A percentile compares a stretch with the other conserved stretches of the same genome.
Conservation (phyloP, 257 asterid genomes). For the Solanum tarapatanum region DNA sequence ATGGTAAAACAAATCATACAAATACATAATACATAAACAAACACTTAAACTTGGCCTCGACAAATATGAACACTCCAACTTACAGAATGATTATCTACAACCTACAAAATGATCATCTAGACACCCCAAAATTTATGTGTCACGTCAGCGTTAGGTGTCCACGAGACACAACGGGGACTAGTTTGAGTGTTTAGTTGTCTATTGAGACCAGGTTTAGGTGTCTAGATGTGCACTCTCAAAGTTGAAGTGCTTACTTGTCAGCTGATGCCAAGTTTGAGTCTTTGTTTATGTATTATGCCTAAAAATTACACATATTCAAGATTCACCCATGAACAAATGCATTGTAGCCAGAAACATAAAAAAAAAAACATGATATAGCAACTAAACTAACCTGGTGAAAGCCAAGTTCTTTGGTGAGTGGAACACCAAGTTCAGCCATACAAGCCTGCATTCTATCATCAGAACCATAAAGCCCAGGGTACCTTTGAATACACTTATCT, state of each 20-base stretch:
- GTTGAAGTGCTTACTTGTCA: neutral
- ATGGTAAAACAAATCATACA: neutral
- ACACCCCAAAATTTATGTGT: neutral
- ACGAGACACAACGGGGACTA: neutral
- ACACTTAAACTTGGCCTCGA: neutral
- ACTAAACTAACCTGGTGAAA: slow-evolving; percentile 64
- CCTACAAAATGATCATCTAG: neutral
- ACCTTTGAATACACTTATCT: slow-evolving; percentile 74
- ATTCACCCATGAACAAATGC: neutral
- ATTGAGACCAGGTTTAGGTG: neutral
- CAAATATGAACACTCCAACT: neutral
- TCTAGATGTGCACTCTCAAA: neutral
- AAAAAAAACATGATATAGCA: neutral
- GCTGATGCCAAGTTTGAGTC: neutral
- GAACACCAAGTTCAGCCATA: slow-evolving; percentile 94
- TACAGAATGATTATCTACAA: neutral
- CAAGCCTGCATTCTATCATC: slow-evolving; percentile 93
- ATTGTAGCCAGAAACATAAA: neutral
- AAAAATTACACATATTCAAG: neutral
- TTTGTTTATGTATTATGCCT: no score
- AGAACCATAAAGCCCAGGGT: slow-evolving; percentile 73
- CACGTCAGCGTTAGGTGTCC: neutral
- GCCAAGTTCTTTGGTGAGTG: slow-evolving; percentile 83
- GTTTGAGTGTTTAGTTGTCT: neutral
- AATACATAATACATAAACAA: neutral